These are phyloP conservation scores for Letharia columbiana DNA, from an alignment of 495 filamentous ascomycete genomes.

Conservation along the genomic window DNA sequence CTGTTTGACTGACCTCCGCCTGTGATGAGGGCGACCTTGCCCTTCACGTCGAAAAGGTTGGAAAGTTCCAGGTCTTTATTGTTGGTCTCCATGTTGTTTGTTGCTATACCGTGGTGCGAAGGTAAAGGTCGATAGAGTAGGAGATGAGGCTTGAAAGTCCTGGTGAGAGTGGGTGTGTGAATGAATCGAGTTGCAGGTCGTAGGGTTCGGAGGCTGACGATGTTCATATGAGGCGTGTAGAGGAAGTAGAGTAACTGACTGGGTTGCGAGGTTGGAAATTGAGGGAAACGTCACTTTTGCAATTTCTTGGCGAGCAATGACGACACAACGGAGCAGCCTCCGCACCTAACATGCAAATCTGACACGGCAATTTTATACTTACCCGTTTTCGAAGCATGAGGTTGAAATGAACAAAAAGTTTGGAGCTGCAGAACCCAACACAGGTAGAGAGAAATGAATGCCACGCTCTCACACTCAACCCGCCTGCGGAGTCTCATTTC, in stretches of 20 bases:
- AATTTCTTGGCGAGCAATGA: conserved; percentile 1
- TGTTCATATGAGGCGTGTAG: not conserved
- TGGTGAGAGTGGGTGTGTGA: not conserved
- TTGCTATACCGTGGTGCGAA: not conserved
- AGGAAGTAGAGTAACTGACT: not conserved
- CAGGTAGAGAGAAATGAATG: too few species aligned
- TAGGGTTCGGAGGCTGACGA: not conserved
- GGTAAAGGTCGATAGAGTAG: not conserved
- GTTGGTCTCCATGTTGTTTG: conserved; percentile 30
- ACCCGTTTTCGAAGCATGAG: too few species aligned
- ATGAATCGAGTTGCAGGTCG: not conserved
- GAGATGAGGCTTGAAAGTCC: not conserved
- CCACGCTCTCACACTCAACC: too few species aligned
- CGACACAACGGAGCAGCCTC: conserved; percentile 9
- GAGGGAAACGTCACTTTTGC: conserved; percentile 5
- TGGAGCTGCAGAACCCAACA: too few species aligned
- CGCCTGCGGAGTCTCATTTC: too few species aligned
- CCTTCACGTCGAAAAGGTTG: conserved; percentile 49
- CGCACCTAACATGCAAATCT: not conserved
- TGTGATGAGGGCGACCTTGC: conserved; percentile 48
- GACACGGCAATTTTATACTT: not conserved
- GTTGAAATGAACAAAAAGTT: too few species aligned
- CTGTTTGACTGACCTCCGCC: conserved; percentile 31
- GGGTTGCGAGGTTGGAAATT: not conserved
- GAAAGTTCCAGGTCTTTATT: conserved; percentile 43